Evolutionary conservation across 2,329 filamentous ascomycete genomes (phyloP), one percentile per base, ranked within the genome.

Genomic region (Myriosclerotinia duriaeana): DNA sequence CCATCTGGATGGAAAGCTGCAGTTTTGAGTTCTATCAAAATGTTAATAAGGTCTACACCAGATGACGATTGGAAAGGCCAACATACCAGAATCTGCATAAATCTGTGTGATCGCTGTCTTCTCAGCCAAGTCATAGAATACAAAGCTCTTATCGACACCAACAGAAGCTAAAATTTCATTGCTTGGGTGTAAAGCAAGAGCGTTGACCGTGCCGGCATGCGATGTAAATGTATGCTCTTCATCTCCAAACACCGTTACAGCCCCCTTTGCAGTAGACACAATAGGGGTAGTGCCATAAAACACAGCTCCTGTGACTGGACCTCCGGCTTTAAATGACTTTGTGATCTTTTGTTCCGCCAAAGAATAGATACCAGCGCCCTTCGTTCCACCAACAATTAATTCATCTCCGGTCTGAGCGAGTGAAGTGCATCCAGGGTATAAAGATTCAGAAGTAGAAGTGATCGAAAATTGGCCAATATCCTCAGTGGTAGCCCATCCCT

Each of bases 1-100:
- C 95, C 95, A 76, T 99, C 95, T 8, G 96, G 95, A 77, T 99
- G 95, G 84, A 99, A 98, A 44, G 89, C 86, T 70, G 88, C 90
- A 61, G 88, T 86, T 1, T 90, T 91, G 20, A 77, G 71, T 71
- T 74, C 76, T 77, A 55, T 42, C 20, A 30, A 5, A 11, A 14
- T 34, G 52, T 66, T 36, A 66, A 42, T n/a, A 26, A 50, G 20
- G 36, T 11, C 9, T 22, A 2, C 30, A 9, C 22, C 22, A 34
- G 17, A 40, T 15, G 26, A 15, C 22, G 15, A 50, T 55, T 30
- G 6, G 48, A 54, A 67, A 52, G 22, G 48, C 42, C 30, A 46
- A 83, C 89, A 79, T 85, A 95, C 92, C 85, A 70, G 90, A 85
- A 78, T 94, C 89, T 34, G 88, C 90, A 77, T 89, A 95, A 53